Conservation (phyloP, 805 yeast species). For the Priceomyces carsonii region DNA sequence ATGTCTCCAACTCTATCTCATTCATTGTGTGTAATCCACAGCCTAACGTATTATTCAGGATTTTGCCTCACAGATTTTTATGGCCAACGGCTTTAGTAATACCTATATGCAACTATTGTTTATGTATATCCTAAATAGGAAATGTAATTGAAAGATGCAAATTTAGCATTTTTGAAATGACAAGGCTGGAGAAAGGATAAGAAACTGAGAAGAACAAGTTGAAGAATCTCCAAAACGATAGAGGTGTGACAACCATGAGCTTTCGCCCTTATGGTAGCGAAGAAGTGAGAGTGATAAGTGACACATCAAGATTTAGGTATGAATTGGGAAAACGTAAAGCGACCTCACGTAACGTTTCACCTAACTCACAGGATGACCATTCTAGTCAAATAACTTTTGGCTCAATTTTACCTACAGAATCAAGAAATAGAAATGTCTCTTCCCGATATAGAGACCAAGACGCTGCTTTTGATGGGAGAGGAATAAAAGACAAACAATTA, state of each 20-base stretch:
- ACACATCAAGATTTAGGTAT: conserved; percentile 32
- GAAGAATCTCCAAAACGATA: too few relatives aligned
- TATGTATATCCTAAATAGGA: background rate
- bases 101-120: too few relatives aligned
- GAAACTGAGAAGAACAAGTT: too few relatives aligned
- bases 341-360: conserved; percentile 34
- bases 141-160: background rate
- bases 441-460: too few relatives aligned
- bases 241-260: too few relatives aligned
- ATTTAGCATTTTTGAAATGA: background rate
- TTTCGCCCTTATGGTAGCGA: conserved; percentile 20
- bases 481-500: background rate
- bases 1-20: too few relatives aligned
- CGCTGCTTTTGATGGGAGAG: background rate
- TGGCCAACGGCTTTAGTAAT: too few relatives aligned
- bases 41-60: too few relatives aligned
- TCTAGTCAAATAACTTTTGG: conserved; percentile 5
- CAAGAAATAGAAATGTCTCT: background rate
- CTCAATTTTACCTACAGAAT: background rate
- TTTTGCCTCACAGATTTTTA: too few relatives aligned
- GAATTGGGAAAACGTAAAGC: conserved; percentile 23
- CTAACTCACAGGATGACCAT: conserved; percentile 21
- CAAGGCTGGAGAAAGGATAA: too few relatives aligned
- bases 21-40: too few relatives aligned
- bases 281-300: conserved; percentile 29